Evolutionary conservation across 768 basidiomycete genomes (phyloP).

Genomic region (Crepidotus variabilis): DNA sequence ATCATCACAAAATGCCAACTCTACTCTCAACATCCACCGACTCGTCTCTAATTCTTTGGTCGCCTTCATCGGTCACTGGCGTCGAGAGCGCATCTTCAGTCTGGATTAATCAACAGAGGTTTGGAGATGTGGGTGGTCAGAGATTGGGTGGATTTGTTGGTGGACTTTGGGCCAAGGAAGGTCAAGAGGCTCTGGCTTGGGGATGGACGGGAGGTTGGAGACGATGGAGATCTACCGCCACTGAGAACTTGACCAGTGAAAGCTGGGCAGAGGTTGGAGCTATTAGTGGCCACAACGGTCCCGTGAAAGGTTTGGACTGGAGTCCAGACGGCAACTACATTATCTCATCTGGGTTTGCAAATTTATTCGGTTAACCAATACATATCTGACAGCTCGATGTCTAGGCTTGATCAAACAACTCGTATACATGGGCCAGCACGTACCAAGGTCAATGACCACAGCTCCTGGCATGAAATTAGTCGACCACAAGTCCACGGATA

Average conservation of each 20-base stretch:
- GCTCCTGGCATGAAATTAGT: slow-evolving; percentile 78
- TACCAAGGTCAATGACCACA: slow-evolving; percentile 1
- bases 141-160: slow-evolving; percentile 91
- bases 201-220: slow-evolving; percentile 97
- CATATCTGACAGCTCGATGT: background rate
- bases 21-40: slow-evolving; percentile 94
- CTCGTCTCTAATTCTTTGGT: slow-evolving; percentile 94
- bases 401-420: slow-evolving; percentile 86
- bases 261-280: slow-evolving; percentile 78
- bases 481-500: slow-evolving; percentile 98
- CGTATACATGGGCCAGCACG: slow-evolving; percentile 71
- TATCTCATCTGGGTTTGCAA: slow-evolving; percentile 73
- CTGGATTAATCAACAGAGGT: slow-evolving; percentile 89
- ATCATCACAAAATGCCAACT: slow-evolving; percentile 30
- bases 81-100: slow-evolving; percentile 51
- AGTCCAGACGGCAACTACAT: slow-evolving; percentile 83
- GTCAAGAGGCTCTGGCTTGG: slow-evolving; percentile 70
- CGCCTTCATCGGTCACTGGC: slow-evolving; percentile 54
- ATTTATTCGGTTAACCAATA: slow-evolving; percentile 1
- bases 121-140: slow-evolving; percentile 93
- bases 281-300: slow-evolving; percentile 78
- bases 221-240: slow-evolving; percentile 59
- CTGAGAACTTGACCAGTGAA: slow-evolving; percentile 27
- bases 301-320: slow-evolving; percentile 83
- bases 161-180: slow-evolving; percentile 70